These are phyloP conservation scores for Epichloe sp. DNA, from an alignment of 2,329 filamentous ascomycete genomes.

Conservation along the genomic window DNA sequence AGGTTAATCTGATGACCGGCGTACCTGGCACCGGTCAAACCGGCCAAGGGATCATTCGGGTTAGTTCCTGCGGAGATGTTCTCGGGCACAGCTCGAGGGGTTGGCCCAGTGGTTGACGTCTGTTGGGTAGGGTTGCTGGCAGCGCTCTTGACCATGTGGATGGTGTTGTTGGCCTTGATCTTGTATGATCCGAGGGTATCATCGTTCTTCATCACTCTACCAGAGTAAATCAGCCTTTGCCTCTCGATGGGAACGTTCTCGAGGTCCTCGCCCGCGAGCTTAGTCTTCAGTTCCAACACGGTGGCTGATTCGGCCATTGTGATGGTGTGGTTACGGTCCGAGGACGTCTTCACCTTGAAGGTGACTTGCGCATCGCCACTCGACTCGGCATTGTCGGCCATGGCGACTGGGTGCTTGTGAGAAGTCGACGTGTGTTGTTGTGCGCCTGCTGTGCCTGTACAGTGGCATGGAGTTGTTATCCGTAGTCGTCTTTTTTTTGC, in stretches of 20 bases:
- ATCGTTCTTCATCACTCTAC: constrained; percentile 88
- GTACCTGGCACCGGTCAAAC: constrained; percentile 83
- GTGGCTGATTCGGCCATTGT: constrained; percentile 66
- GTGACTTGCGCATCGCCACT: constrained; percentile 65
- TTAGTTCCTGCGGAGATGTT: constrained; percentile 71
- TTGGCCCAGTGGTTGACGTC: constrained; percentile 26
- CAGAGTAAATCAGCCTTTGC: constrained; percentile 94
- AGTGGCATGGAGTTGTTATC: not conserved
- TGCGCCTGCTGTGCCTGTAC: not conserved
- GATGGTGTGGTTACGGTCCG: constrained; percentile 70
- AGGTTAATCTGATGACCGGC: constrained; percentile 76
- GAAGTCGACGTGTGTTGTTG: not conserved
- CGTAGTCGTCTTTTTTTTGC: not conserved
- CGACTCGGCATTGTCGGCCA: constrained; percentile 52
- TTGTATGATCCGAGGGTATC: constrained; percentile 79
- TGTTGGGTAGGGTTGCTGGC: constrained; percentile 58
- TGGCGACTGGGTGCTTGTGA: constrained; percentile 20
- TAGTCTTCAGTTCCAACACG: constrained; percentile 77
- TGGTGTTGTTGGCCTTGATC: constrained; percentile 89
- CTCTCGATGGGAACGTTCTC: constrained; percentile 79
- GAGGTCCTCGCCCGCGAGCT: constrained; percentile 67
- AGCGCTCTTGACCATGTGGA: constrained; percentile 93
- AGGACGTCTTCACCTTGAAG: constrained; percentile 97
- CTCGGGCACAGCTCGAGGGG: constrained; percentile 40
- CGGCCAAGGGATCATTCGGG: constrained; percentile 76